Evolutionary conservation across 139 green algal species (phyloP).

Genomic region (Closterium sp.): DNA sequence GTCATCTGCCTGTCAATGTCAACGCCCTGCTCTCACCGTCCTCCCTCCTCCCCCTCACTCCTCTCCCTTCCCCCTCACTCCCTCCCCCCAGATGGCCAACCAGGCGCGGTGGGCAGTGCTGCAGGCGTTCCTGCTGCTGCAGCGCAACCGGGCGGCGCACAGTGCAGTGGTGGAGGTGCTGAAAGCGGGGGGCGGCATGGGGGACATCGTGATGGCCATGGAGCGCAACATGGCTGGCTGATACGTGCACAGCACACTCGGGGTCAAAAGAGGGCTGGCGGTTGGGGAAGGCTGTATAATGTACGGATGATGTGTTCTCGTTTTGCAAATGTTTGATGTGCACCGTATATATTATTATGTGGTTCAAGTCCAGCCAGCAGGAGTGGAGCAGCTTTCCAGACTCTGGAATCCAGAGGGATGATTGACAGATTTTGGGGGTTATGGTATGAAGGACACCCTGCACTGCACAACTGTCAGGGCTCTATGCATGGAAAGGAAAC

Average conservation of each 20-base stretch:
- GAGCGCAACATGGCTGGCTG: conserved; percentile 11
- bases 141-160: conserved; percentile 18
- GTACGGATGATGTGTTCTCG: no score
- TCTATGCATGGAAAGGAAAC: no score
- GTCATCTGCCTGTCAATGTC: neutral
- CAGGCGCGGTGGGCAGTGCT: conserved; percentile 41
- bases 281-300: no score
- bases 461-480: no score
- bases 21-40: neutral
- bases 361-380: no score
- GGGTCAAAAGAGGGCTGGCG: neutral
- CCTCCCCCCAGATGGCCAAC: conserved; percentile 37
- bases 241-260: neutral
- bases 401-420: no score
- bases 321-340: no score
- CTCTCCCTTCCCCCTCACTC: neutral
- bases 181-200: conserved; percentile 28
- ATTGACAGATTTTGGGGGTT: no score
- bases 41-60: neutral
- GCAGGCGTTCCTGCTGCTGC: conserved; percentile 30
- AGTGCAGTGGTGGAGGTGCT: conserved; percentile 29
- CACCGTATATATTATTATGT: no score
- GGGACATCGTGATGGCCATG: conserved; percentile 25
- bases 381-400: no score
- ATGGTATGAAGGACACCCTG: no score